Evolutionary conservation across 495 filamentous ascomycete species (phyloP).

Genomic region (Podospora tetraspora): DNA sequence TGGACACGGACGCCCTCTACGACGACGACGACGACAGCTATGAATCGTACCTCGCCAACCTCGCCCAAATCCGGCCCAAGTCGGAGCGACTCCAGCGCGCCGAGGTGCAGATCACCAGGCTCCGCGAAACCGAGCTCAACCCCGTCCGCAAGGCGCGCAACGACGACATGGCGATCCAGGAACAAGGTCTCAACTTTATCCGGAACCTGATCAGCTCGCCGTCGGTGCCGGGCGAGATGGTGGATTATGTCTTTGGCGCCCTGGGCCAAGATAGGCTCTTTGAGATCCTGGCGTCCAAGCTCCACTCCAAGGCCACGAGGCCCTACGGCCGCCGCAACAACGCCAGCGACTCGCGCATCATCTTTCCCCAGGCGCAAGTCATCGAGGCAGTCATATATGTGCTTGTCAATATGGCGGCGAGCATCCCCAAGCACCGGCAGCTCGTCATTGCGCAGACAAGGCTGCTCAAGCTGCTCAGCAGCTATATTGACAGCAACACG

Average conservation of each 20-base stretch:
- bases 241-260: conserved; percentile 71
- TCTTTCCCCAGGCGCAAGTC: conserved; percentile 64
- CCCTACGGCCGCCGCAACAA: conserved; percentile 29
- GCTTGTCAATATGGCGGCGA: conserved; percentile 80
- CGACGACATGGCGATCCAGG: conserved; percentile 80
- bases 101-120: conserved; percentile 42
- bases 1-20: conserved; percentile 47
- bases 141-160: conserved; percentile 56
- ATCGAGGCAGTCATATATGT: conserved; percentile 68
- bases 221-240: conserved; percentile 55
- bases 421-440: conserved; percentile 67
- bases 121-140: conserved; percentile 53
- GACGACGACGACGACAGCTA: conserved; percentile 17
- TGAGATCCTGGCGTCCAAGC: conserved; percentile 66
- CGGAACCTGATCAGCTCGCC: conserved; percentile 71
- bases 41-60: conserved; percentile 12
- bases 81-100: conserved; percentile 39
- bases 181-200: conserved; percentile 82
- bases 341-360: conserved; percentile 33
- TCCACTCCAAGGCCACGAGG: conserved; percentile 53
- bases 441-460: conserved; percentile 53
- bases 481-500: conserved; percentile 66
- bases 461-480: conserved; percentile 57
- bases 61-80: not conserved
- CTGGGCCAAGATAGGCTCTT: conserved; percentile 74